Base-by-base conservation (phyloP, 2,329 filamentous ascomycete species). In the Claviceps lovelessii region DNA sequence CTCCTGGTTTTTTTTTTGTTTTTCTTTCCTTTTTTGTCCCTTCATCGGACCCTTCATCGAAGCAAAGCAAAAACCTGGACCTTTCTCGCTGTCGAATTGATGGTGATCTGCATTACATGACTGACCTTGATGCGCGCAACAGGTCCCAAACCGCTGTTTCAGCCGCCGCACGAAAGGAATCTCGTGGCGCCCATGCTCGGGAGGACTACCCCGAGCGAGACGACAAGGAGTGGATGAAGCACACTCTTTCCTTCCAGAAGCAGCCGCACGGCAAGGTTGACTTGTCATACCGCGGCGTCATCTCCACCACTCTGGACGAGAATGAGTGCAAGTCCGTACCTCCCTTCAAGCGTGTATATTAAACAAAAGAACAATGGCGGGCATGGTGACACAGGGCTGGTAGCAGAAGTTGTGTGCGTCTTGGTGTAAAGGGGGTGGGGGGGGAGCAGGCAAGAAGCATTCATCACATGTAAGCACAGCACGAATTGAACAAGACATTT, bases 211-310 rank as follows among this genome's bases (percentile, higher is more conserved):
- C 91, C 56, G 90, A 97, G 19, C 86, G 93, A 76, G 88, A 97
- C 68, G 93, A 98, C 69, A 79, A 84, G 72, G 86, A 94, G 72
- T 97, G 91, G 91, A 96, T 96, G 91, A 97, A 97, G 85, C 93
- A 98, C 81, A 95, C 89, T 49, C 81, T 98, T 58, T 89, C 85
- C 61, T 98, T 86, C 86, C 93, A 98, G 80, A 94, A 89, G 85
- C 71, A 84, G 68, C 88, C 90, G 39, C 91, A 97, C 66, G 86
- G 86, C 68, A 82, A 89, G 75, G 83, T 93, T 55, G 86, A 97
- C 58, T 77, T 97, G 59, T 77, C 81, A 59, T 97, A 97, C 81
- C 83, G 93, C 71, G 77, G 78, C 60, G 93, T 98, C 58, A 85
- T 87, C 59, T 79, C 78, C 62, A 84, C 80, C 59, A 97, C 93